These are phyloP conservation scores for Noccaea caerulescens DNA, from an alignment of 345 rosid genomes.

Conservation along the genomic window DNA sequence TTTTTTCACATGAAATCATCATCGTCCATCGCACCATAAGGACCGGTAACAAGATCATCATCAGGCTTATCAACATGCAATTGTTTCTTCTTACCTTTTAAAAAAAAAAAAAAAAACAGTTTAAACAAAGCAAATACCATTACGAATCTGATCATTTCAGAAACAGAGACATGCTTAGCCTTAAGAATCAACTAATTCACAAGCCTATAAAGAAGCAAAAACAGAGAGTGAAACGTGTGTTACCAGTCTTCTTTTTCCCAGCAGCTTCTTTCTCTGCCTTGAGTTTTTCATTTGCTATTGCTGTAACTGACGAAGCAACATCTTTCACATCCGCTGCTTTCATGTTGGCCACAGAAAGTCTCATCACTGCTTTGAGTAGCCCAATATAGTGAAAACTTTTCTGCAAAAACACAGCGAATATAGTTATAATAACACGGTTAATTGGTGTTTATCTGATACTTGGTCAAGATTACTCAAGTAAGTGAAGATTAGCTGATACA, in stretches of 20 bases:
- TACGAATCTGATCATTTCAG: background rate
- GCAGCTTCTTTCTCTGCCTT: constrained; percentile 92
- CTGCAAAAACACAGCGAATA: constrained; percentile 49
- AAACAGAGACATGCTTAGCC: background rate
- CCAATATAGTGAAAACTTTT: constrained; percentile 79
- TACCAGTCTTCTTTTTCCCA: constrained; percentile 84
- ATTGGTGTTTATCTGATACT: background rate
- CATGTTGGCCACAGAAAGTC: constrained; percentile 67
- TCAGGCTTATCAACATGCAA: constrained; percentile 22
- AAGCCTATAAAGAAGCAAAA: background rate
- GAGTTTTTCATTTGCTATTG: constrained; percentile 88
- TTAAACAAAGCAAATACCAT: background rate
- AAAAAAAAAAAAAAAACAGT: background rate
- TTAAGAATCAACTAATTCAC: background rate
- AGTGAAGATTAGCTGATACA: background rate
- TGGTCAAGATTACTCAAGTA: background rate
- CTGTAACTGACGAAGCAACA: constrained; percentile 74
- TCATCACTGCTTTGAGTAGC: constrained; percentile 81
- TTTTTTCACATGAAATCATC: constrained; percentile 23
- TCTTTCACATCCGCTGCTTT: constrained; percentile 94
- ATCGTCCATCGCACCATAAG: constrained; percentile 16
- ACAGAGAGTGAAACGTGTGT: constrained; percentile 5
- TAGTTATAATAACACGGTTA: background rate
- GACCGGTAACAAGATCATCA: constrained; percentile 17
- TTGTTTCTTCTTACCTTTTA: constrained; percentile 19